Conservation (phyloP, 2,329 filamentous ascomycete species). For the Blumeria hordei region DNA sequence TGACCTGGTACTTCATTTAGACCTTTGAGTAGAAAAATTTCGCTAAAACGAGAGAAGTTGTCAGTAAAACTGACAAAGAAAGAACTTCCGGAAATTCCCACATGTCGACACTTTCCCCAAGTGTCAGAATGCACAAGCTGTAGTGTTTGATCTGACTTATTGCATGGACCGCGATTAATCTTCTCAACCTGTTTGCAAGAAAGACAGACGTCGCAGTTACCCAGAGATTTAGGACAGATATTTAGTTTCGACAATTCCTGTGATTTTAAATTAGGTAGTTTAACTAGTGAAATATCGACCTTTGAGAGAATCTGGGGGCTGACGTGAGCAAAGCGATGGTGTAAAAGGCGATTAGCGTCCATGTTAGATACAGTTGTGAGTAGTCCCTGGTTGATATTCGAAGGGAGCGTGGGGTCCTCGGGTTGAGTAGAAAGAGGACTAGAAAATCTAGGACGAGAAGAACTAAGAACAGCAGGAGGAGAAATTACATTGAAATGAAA, state of each 20-base stretch:
- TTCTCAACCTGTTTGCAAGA: background rate
- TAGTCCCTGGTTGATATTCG: too few species aligned
- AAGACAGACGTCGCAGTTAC: background rate
- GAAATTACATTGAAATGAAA: background rate
- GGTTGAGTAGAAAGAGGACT: too few species aligned
- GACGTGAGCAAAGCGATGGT: background rate
- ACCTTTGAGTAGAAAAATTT: background rate
- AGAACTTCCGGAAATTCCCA: background rate
- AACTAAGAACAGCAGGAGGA: too few species aligned
- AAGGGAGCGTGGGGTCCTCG: too few species aligned
- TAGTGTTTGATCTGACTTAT: background rate
- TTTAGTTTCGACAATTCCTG: background rate
- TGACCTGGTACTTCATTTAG: background rate
- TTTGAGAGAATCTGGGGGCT: background rate
- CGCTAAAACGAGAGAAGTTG: background rate
- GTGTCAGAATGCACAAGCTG: background rate
- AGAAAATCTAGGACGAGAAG: background rate
- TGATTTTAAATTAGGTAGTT: background rate
- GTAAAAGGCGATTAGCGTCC: background rate
- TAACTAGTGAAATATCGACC: background rate
- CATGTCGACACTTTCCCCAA: background rate
- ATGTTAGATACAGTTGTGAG: background rate
- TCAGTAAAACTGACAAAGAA: background rate
- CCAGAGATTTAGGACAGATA: background rate
- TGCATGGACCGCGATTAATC: background rate